These are phyloP conservation scores for Nitzschia sp. DNA, from an alignment of 108 stramenopile genomes.

Conservation along the genomic window DNA sequence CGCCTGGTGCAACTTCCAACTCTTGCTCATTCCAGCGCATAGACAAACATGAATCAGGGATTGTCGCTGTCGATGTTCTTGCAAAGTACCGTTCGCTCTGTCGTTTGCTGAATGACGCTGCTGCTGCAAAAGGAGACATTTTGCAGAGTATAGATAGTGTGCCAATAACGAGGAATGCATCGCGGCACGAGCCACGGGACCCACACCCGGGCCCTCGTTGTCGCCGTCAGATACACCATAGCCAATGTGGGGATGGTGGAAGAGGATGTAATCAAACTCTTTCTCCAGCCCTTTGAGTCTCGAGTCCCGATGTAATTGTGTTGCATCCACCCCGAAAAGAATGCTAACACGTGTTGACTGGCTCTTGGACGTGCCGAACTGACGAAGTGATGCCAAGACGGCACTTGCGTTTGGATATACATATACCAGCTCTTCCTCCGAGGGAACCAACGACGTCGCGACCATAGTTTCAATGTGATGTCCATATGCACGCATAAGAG, in stretches of 20 bases:
- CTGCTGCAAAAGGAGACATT: background rate
- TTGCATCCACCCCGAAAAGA: conserved; percentile 14
- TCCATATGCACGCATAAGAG: conserved; percentile 4
- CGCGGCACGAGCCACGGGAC: background rate
- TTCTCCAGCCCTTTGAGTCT: background rate
- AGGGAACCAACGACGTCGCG: background rate
- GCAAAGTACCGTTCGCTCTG: too few species aligned
- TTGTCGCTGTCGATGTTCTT: background rate
- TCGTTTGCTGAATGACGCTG: background rate
- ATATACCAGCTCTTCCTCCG: background rate
- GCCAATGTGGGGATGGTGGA: conserved; percentile 15
- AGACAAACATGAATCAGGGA: background rate
- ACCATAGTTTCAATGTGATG: background rate
- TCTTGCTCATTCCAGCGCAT: background rate
- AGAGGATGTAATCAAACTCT: conserved; percentile 13
- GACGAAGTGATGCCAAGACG: background rate
- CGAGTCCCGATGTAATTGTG: background rate
- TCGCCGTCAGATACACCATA: conserved; percentile 1
- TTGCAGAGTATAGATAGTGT: conserved; percentile 3
- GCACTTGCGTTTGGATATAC: background rate
- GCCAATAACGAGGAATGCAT: conserved; percentile 5
- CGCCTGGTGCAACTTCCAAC: conserved; percentile 2
- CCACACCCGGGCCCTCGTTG: background rate
- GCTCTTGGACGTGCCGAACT: background rate
- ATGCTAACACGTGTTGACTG: background rate